phyloP scores from a whole-genome alignment of 2,329 filamentous ascomycete species.

The Fusarium brevicatenulatum region DNA sequence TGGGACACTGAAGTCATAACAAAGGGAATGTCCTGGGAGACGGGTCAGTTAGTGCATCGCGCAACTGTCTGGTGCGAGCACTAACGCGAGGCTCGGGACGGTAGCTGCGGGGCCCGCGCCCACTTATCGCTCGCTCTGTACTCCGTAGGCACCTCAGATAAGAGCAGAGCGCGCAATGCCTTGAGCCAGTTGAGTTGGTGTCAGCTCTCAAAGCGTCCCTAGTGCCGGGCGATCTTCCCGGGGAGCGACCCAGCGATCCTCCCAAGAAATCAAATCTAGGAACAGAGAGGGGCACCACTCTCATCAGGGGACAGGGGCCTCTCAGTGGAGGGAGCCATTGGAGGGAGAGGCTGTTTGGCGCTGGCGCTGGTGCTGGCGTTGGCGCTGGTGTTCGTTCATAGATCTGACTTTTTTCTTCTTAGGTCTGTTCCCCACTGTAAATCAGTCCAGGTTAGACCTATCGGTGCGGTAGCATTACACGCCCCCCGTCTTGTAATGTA shows the following conservation, averaged over 20 bases:
- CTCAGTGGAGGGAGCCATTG: neutral
- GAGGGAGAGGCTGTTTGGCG: neutral
- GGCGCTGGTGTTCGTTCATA: constrained; percentile 5
- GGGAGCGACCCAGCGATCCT: constrained; percentile 31
- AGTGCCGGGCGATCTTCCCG: constrained; percentile 38
- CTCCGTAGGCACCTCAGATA: neutral
- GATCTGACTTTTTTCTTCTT: constrained; percentile 1
- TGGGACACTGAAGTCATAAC: constrained; percentile 25
- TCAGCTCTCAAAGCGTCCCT: constrained; percentile 1
- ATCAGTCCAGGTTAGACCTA: neutral
- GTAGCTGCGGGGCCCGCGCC: constrained; percentile 16
- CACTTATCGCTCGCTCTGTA: neutral
- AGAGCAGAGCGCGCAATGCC: neutral
- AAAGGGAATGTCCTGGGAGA: constrained; percentile 17
- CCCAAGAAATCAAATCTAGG: constrained; percentile 33
- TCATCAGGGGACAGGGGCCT: neutral
- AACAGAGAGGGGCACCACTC: constrained; percentile 3
- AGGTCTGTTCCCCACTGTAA: neutral
- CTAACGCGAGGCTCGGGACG: constrained; percentile 28
- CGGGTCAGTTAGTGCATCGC: constrained; percentile 18
- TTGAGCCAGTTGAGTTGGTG: neutral
- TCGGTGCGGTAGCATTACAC: neutral
- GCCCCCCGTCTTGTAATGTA: constrained; percentile 1
- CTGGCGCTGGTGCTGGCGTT: neutral
- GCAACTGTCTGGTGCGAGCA: neutral